phyloP scores from a whole-genome alignment of 1,139 yeast genomes.

The Protomyces pachydermus region DNA sequence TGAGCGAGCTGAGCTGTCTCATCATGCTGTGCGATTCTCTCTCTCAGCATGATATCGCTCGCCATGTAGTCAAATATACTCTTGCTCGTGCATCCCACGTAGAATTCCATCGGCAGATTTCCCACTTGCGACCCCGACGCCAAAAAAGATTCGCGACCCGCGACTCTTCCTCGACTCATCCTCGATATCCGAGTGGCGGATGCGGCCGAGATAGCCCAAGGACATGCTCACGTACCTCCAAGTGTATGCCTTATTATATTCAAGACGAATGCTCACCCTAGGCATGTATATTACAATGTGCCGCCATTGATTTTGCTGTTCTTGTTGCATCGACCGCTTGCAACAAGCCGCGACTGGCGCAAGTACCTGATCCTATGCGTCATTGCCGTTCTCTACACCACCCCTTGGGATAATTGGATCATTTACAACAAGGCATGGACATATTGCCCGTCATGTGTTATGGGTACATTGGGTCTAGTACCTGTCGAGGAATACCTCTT shows the following conservation, averaged over 20 bases:
- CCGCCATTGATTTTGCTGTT: slow-evolving; percentile 19
- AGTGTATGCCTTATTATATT: not conserved
- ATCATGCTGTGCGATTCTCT: not conserved
- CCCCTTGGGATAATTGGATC: slow-evolving; percentile 28
- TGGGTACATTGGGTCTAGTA: slow-evolving; percentile 23
- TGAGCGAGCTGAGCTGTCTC: not conserved
- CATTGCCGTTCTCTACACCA: slow-evolving; percentile 27
- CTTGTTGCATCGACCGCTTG: slow-evolving; percentile 18
- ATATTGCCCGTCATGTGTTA: slow-evolving; percentile 24
- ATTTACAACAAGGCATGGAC: slow-evolving; percentile 25
- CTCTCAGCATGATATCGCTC: not conserved
- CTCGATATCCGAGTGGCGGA: not conserved
- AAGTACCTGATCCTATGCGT: slow-evolving; percentile 17
- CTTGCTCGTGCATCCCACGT: too few species aligned
- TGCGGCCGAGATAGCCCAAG: not conserved
- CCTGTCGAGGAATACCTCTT: slow-evolving; percentile 27
- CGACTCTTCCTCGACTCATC: too few species aligned
- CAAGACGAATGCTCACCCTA: not conserved
- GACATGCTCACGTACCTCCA: slow-evolving; percentile 21
- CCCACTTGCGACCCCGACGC: too few species aligned
- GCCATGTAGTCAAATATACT: too few species aligned
- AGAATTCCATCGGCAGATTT: too few species aligned
- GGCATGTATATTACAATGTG: slow-evolving; percentile 18
- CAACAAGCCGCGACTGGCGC: slow-evolving; percentile 10
- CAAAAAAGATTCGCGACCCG: too few species aligned